phyloP scores from a whole-genome alignment of 169 alveolate species.

The Ichthyophthirius multifiliis region DNA sequence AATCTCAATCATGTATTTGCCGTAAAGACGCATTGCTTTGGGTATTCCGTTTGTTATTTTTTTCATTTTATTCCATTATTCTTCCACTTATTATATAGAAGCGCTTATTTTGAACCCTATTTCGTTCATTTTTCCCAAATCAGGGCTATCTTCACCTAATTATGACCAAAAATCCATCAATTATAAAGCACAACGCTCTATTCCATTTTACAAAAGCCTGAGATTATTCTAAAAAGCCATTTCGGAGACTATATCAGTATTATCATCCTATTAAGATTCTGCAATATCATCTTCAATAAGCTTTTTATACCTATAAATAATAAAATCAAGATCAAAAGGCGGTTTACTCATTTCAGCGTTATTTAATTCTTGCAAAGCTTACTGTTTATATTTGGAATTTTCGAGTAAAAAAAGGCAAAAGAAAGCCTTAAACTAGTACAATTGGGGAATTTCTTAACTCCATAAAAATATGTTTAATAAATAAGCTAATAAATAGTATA shows the following conservation, averaged over 20 bases:
- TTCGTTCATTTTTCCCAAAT: conserved; percentile 13
- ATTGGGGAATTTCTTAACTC: conserved; percentile 8
- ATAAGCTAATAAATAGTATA: background rate
- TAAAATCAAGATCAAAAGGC: background rate
- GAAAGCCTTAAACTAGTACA: background rate
- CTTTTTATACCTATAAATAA: background rate
- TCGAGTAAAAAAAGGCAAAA: conserved; percentile 1
- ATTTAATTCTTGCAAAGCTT: conserved; percentile 11
- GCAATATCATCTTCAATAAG: conserved; percentile 9
- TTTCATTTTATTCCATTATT: conserved; percentile 1
- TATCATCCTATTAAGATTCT: background rate
- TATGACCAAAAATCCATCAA: conserved; percentile 15
- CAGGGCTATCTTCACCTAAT: conserved; percentile 13
- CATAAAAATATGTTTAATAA: background rate
- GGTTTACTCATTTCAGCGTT: background rate
- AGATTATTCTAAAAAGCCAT: background rate
- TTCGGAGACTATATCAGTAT: background rate
- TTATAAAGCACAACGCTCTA: conserved; percentile 4
- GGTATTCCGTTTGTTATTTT: background rate
- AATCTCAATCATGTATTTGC: background rate
- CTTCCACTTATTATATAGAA: background rate
- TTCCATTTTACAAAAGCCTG: background rate
- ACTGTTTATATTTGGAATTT: background rate
- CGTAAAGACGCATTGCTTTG: background rate
- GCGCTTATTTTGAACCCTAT: background rate